Evolutionary conservation across 768 basidiomycete species (phyloP).

Genomic region (Hemileccinum rubropunctum): DNA sequence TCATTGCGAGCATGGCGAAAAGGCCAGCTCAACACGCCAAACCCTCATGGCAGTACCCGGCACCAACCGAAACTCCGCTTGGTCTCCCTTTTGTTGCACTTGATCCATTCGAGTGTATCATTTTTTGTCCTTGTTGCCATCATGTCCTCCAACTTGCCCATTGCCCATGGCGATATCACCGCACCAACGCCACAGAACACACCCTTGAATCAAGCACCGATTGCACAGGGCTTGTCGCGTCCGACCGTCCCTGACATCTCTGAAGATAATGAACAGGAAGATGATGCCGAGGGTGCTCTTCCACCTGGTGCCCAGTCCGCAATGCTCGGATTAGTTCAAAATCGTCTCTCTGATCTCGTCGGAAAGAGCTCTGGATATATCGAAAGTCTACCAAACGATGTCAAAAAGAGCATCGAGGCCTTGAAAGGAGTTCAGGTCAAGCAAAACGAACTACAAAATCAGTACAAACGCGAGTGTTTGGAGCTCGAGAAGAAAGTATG

Average conservation of each 20-base stretch:
- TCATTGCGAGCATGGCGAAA: too few relatives aligned
- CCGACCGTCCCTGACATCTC: constrained; percentile 87
- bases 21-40: too few relatives aligned
- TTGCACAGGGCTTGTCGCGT: constrained; percentile 75
- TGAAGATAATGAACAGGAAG: constrained; percentile 75
- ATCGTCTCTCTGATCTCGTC: constrained; percentile 78
- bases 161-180: constrained; percentile 56
- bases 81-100: constrained; percentile 20
- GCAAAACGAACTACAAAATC: constrained; percentile 86
- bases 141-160: constrained; percentile 73
- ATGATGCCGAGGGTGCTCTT: constrained; percentile 48
- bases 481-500: constrained; percentile 94
- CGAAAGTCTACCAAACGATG: constrained; percentile 77
- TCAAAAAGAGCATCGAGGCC: constrained; percentile 84
- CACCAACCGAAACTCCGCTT: constrained; percentile 38
- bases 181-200: constrained; percentile 97
- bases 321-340: constrained; percentile 85
- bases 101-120: constrained; percentile 23
- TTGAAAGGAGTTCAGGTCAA: constrained; percentile 93
- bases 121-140: constrained; percentile 25
- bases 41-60: constrained; percentile 10
- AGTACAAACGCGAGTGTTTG: constrained; percentile 91
- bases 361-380: constrained; percentile 95
- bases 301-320: constrained; percentile 53
- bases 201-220: constrained; percentile 77